These are phyloP conservation scores for Crithidia mellificae DNA, from an alignment of 208 protist species.

Conservation along the genomic window DNA sequence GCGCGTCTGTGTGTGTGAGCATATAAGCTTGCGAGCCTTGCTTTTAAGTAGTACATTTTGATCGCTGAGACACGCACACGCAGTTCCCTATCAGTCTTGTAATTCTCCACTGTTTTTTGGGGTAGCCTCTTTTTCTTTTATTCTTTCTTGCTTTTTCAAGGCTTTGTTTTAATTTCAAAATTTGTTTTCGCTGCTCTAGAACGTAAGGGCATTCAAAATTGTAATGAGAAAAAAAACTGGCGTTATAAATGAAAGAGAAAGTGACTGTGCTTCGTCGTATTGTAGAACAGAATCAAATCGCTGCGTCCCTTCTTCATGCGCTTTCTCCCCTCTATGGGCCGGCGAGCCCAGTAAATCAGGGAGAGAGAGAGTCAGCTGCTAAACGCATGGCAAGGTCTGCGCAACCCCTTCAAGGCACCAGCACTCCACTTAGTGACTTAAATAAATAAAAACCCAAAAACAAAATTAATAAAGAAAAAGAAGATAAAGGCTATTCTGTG, in stretches of 20 bases:
- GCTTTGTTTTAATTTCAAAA: too few species aligned
- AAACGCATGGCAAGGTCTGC: too few species aligned
- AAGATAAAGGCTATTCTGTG: too few species aligned
- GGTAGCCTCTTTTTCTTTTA: conserved; percentile 3
- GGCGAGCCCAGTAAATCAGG: not conserved
- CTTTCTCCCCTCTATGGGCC: too few species aligned
- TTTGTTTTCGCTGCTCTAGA: conserved; percentile 5
- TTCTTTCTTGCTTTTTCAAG: not conserved
- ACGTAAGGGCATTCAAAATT: conserved; percentile 10
- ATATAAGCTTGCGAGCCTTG: too few species aligned
- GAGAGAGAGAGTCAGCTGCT: not conserved
- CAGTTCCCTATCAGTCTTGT: too few species aligned
- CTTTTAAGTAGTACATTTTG: too few species aligned
- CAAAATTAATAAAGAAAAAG: too few species aligned
- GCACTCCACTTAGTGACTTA: conserved; percentile 19
- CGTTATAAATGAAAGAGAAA: not conserved
- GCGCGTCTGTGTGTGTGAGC: too few species aligned
- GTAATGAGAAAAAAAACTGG: not conserved
- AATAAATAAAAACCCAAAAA: not conserved
- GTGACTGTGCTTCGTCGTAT: not conserved
- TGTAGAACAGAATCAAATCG: not conserved
- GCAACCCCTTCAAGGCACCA: not conserved
- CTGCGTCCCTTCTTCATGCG: too few species aligned
- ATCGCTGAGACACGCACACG: too few species aligned
- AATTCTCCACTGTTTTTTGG: not conserved